phyloP scores from a whole-genome alignment of 2,329 filamentous ascomycete genomes.

The Aspergillus piperis region DNA sequence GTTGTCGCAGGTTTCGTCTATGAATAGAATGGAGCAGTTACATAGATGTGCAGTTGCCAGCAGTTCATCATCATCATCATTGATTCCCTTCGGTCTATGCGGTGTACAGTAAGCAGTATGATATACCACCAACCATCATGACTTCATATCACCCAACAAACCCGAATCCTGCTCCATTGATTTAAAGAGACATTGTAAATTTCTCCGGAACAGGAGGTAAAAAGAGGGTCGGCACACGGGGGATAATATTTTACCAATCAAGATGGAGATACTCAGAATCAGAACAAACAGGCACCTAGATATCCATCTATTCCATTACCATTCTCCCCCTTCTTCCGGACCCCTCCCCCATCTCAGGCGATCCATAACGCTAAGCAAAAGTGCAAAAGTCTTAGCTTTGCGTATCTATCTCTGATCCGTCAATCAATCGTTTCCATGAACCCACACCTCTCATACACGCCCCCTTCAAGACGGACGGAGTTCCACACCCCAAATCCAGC shows the following conservation, averaged over 20 bases:
- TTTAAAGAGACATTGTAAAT: neutral
- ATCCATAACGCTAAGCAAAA: conserved; percentile 1
- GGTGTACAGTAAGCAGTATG: too few species aligned
- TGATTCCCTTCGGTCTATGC: too few species aligned
- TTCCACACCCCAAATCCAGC: too few species aligned
- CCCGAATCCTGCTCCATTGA: neutral
- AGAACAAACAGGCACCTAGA: neutral
- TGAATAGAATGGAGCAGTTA: neutral
- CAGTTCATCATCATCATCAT: too few species aligned
- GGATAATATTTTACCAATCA: conserved; percentile 1
- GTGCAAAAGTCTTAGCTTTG: neutral
- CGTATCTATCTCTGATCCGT: neutral
- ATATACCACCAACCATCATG: neutral
- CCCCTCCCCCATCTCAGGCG: neutral
- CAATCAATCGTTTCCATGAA: too few species aligned
- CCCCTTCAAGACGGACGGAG: too few species aligned
- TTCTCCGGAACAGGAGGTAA: neutral
- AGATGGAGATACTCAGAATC: neutral
- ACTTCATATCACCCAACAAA: neutral
- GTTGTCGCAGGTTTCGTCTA: neutral
- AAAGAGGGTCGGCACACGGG: too few species aligned
- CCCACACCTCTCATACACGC: too few species aligned
- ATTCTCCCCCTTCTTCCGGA: neutral
- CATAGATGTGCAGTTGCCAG: too few species aligned
- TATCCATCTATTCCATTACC: neutral